These are phyloP conservation scores for Vigna reflexopilosa DNA, from an alignment of 306 rosid species.

Conservation along the genomic window DNA sequence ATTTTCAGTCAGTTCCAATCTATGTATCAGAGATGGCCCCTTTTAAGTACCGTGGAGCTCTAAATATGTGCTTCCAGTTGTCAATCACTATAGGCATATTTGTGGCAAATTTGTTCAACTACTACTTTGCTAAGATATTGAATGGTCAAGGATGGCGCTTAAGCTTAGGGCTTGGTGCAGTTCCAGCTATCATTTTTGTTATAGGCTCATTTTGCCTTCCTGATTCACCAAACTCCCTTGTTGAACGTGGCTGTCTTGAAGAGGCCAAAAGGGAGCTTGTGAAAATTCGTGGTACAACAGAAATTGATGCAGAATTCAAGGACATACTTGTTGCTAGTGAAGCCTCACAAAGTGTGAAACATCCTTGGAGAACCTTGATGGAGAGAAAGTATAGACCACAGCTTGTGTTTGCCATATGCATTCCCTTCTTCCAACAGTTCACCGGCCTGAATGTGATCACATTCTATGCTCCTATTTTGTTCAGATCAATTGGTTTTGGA, in stretches of 20 bases:
- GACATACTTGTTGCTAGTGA: constrained; percentile 70
- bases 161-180: constrained; percentile 78
- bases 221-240: constrained; percentile 79
- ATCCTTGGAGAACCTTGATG: constrained; percentile 62
- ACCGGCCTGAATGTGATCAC: constrained; percentile 84
- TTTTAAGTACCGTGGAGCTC: constrained; percentile 60
- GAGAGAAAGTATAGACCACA: constrained; percentile 75
- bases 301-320: constrained; percentile 67
- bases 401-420: constrained; percentile 62
- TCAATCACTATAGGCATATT: constrained; percentile 80
- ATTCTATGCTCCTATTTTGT: constrained; percentile 81
- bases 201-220: constrained; percentile 66
- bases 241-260: constrained; percentile 55
- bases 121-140: constrained; percentile 55
- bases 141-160: constrained; percentile 82
- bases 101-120: constrained; percentile 67
- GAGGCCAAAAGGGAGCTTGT: constrained; percentile 59
- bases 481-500: constrained; percentile 82
- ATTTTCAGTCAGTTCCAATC: constrained; percentile 75
- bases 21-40: constrained; percentile 87
- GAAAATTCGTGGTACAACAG: constrained; percentile 52
- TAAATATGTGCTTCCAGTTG: constrained; percentile 81
- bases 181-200: constrained; percentile 70
- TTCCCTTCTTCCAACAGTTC: constrained; percentile 84
- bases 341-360: constrained; percentile 51